Evolutionary conservation across 495 filamentous ascomycete genomes (phyloP).

Genomic region (Penicillium mononematosum): DNA sequence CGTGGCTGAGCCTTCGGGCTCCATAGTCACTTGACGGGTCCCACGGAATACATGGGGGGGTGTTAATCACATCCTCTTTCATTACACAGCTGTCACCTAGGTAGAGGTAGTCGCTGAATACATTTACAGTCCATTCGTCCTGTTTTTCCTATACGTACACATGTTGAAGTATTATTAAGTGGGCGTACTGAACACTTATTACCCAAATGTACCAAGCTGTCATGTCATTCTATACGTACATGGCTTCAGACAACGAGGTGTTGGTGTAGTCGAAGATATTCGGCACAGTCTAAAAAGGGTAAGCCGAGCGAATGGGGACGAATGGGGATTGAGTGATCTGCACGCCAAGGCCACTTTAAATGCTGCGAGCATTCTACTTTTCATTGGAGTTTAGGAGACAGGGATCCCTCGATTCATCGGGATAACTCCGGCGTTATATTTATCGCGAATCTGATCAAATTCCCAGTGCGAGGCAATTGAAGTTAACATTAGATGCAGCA

Average conservation of each 20-base stretch:
- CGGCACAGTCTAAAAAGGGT: not conserved
- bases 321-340: not conserved
- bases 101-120: too few species aligned
- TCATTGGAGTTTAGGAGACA: not conserved
- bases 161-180: not conserved
- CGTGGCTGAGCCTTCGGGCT: too few species aligned
- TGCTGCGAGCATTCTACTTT: not conserved
- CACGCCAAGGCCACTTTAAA: slow-evolving; percentile 7
- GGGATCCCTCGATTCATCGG: not conserved
- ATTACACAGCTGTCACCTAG: too few species aligned
- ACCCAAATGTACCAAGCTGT: not conserved
- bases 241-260: not conserved
- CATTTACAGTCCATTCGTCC: not conserved
- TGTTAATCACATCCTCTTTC: too few species aligned
- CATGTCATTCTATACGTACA: not conserved
- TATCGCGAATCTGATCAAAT: not conserved
- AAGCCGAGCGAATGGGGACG: not conserved
- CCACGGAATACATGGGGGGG: too few species aligned
- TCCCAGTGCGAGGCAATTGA: not conserved
- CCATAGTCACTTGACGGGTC: too few species aligned
- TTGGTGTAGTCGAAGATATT: not conserved
- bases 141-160: not conserved
- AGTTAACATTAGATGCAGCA: not conserved
- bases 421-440: not conserved
- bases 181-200: not conserved